Evolutionary conservation across 2,329 filamentous ascomycete species (phyloP).

Genomic region (Trichoderma lentiforme): DNA sequence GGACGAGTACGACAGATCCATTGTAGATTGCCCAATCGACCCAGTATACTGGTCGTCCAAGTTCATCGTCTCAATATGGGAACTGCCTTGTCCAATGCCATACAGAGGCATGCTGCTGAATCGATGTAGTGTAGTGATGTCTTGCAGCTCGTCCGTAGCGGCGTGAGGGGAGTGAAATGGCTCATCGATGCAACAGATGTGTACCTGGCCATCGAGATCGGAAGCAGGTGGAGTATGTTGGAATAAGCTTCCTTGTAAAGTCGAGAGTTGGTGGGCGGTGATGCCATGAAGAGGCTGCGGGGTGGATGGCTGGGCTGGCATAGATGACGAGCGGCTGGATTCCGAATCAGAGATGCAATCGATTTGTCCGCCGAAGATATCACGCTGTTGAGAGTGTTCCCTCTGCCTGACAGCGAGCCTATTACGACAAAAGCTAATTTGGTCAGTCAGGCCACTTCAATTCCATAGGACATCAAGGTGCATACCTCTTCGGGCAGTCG

Average conservation of each 20-base stretch:
- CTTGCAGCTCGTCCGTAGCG: slow-evolving; percentile 42
- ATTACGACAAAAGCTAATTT: slow-evolving; percentile 65
- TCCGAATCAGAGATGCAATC: slow-evolving; percentile 57
- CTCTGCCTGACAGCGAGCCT: slow-evolving; percentile 70
- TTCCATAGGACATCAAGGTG: background rate
- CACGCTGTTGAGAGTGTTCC: slow-evolving; percentile 57
- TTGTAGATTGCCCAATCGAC: slow-evolving; percentile 43
- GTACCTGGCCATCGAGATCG: slow-evolving; percentile 52
- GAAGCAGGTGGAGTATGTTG: slow-evolving; percentile 54
- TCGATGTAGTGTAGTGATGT: slow-evolving; percentile 50
- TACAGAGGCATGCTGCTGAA: slow-evolving; percentile 48
- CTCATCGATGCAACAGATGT: slow-evolving; percentile 40
- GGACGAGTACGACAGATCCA: slow-evolving; percentile 51
- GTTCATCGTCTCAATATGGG: slow-evolving; percentile 60
- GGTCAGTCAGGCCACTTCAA: background rate
- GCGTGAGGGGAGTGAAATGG: slow-evolving; percentile 47
- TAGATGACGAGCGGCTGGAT: slow-evolving; percentile 56
- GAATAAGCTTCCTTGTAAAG: slow-evolving; percentile 39
- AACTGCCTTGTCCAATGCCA: slow-evolving; percentile 59
- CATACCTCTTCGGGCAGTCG: slow-evolving; percentile 60
- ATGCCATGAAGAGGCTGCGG: slow-evolving; percentile 48
- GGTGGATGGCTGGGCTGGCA: slow-evolving; percentile 52
- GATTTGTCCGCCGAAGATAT: slow-evolving; percentile 51
- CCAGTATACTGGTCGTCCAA: slow-evolving; percentile 50
- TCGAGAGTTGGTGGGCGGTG: slow-evolving; percentile 37